Evolutionary conservation across 768 basidiomycete genomes (phyloP).

Genomic region (Pleurotus eryngii): DNA sequence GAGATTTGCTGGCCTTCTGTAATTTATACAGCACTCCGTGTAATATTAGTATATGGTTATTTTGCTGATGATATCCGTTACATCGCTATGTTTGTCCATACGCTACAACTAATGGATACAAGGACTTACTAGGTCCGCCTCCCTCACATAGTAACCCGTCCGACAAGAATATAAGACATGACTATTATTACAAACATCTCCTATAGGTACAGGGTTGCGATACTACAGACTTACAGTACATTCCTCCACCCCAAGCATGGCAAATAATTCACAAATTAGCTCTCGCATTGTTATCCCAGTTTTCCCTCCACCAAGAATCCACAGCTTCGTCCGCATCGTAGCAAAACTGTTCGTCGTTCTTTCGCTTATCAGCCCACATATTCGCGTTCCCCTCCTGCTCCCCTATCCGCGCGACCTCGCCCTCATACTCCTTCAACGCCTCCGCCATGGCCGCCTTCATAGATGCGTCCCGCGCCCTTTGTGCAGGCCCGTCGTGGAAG

Average conservation of each 20-base stretch:
- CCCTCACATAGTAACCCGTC: too few relatives aligned
- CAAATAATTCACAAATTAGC: too few relatives aligned
- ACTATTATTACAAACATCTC: too few relatives aligned
- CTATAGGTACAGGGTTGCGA: too few relatives aligned
- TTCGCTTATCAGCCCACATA: slow-evolving; percentile 54
- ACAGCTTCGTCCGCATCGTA: slow-evolving; percentile 55
- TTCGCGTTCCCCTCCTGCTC: slow-evolving; percentile 35
- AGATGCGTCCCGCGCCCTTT: slow-evolving; percentile 44
- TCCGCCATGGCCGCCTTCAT: slow-evolving; percentile 50
- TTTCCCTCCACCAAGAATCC: slow-evolving; percentile 42
- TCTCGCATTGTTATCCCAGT: background rate
- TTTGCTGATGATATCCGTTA: too few relatives aligned
- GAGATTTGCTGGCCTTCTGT: background rate
- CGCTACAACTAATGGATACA: too few relatives aligned
- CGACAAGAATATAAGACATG: too few relatives aligned
- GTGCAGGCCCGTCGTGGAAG: slow-evolving; percentile 54
- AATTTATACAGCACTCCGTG: background rate
- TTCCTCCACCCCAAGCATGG: too few relatives aligned
- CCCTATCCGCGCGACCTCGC: slow-evolving; percentile 12
- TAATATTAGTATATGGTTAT: background rate
- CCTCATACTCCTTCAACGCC: slow-evolving; percentile 25
- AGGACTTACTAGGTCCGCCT: too few relatives aligned
- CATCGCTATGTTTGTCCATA: too few relatives aligned
- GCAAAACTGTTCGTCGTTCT: slow-evolving; percentile 42
- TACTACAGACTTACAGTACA: too few relatives aligned